These are phyloP conservation scores for Ophiostoma quercus DNA, from an alignment of 2,329 filamentous ascomycete genomes.

Conservation along the genomic window DNA sequence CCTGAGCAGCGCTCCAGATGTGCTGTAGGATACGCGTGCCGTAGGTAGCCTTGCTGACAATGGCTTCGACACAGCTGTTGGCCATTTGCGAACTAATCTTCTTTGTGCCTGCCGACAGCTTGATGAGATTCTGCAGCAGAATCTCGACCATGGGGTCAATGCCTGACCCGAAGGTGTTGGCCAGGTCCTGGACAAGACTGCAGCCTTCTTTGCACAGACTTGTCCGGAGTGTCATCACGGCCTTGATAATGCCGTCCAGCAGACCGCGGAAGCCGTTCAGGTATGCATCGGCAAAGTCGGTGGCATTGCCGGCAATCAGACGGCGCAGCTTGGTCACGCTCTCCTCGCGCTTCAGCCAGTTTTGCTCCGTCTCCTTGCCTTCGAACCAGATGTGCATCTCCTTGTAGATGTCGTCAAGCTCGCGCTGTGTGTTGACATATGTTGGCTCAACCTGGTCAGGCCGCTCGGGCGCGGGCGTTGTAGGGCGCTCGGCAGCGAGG, in stretches of 20 bases:
- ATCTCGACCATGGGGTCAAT: slow-evolving; percentile 89
- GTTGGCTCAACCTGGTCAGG: slow-evolving; percentile 69
- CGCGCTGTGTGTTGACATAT: slow-evolving; percentile 76
- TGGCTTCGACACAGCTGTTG: slow-evolving; percentile 71
- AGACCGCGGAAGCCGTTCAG: slow-evolving; percentile 65
- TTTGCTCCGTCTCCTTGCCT: slow-evolving; percentile 81
- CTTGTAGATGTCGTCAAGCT: slow-evolving; percentile 81
- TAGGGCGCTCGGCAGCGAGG: slow-evolving; percentile 45
- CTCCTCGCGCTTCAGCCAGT: slow-evolving; percentile 85
- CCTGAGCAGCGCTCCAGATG: slow-evolving; percentile 72
- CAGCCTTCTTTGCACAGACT: slow-evolving; percentile 87
- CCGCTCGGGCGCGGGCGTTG: slow-evolving; percentile 59
- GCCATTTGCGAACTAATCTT: slow-evolving; percentile 85
- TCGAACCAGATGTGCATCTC: slow-evolving; percentile 80
- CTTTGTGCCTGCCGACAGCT: slow-evolving; percentile 83
- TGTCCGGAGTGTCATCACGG: slow-evolving; percentile 74
- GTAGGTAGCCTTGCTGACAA: slow-evolving; percentile 76
- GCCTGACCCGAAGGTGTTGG: slow-evolving; percentile 65
- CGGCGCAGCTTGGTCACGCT: slow-evolving; percentile 69
- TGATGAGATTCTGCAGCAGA: slow-evolving; percentile 81
- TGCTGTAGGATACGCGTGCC: slow-evolving; percentile 79
- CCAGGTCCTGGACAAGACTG: slow-evolving; percentile 77
- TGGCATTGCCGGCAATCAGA: slow-evolving; percentile 75
- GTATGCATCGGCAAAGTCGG: slow-evolving; percentile 69
- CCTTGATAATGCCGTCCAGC: slow-evolving; percentile 84